A percentile compares a stretch with the other conserved stretches of the same genome.
Evolutionary conservation across 495 filamentous ascomycete genomes (phyloP).

Genomic region (Hypoxylon perforatum): DNA sequence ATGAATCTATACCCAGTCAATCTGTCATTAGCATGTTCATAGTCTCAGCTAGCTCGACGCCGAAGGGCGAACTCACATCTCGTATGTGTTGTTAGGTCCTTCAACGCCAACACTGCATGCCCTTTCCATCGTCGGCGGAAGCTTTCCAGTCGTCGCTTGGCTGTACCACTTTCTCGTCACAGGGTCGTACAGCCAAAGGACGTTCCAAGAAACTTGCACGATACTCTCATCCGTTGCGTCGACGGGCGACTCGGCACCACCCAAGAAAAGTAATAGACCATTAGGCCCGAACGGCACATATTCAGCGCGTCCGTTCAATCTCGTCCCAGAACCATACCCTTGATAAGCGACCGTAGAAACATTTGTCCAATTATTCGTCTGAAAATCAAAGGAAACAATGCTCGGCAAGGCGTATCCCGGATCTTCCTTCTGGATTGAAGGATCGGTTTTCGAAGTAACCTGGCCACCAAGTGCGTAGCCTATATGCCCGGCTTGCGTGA

Average conservation of each 20-base stretch:
- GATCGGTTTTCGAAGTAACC: constrained; percentile 40
- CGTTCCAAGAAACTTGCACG: constrained; percentile 35
- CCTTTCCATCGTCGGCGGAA: constrained; percentile 27
- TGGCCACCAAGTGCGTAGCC: constrained; percentile 49
- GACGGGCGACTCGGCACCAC: constrained; percentile 42
- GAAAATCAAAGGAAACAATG: constrained; percentile 50
- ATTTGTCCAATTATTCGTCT: constrained; percentile 47
- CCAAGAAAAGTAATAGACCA: constrained; percentile 51
- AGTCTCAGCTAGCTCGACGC: background rate
- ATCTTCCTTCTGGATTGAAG: constrained; percentile 28
- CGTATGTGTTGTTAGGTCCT: constrained; percentile 49
- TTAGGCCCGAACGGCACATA: constrained; percentile 51
- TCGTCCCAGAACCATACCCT: constrained; percentile 46
- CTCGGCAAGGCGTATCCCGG: constrained; percentile 43
- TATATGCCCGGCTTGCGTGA: constrained; percentile 26
- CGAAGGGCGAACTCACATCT: constrained; percentile 36
- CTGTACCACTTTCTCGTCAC: constrained; percentile 45
- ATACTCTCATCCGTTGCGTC: constrained; percentile 31
- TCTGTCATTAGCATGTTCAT: constrained; percentile 5
- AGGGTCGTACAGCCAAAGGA: constrained; percentile 52
- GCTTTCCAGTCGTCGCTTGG: constrained; percentile 46
- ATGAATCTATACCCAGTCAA: constrained; percentile 46
- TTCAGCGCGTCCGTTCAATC: constrained; percentile 43
- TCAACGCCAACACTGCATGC: constrained; percentile 47
- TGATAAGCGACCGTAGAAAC: constrained; percentile 38